Percentiles rank a stretch among this genome's conserved stretches.
Evolutionary conservation across 208 protist species (phyloP).

Genomic region (Sergeia podlipaevii): DNA sequence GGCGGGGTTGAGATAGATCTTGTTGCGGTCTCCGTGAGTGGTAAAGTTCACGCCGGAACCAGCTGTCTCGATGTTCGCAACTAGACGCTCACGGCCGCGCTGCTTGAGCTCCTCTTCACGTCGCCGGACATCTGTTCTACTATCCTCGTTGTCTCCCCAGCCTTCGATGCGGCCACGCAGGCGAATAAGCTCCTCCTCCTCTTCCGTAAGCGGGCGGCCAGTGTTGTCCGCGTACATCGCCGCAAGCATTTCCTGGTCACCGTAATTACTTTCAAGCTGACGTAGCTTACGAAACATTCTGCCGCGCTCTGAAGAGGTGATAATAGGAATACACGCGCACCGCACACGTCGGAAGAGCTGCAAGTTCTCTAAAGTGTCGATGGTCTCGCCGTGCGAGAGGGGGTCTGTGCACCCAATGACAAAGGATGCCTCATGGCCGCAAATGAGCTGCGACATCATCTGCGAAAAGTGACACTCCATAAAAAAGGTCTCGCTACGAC

Average conservation of each 20-base stretch:
- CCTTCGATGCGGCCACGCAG: slow-evolving; percentile 43
- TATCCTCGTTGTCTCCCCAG: slow-evolving; percentile 12
- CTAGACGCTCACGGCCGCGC: slow-evolving; percentile 22
- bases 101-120: slow-evolving; percentile 38
- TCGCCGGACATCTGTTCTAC: background rate
- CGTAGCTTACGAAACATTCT: slow-evolving; percentile 62
- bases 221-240: slow-evolving; percentile 43
- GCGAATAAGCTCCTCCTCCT: slow-evolving; percentile 69
- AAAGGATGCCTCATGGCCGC: slow-evolving; percentile 82
- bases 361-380: slow-evolving; percentile 83
- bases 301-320: slow-evolving; percentile 71
- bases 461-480: slow-evolving; percentile 90
- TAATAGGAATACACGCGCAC: slow-evolving; percentile 51
- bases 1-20: slow-evolving; percentile 80
- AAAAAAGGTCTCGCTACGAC: slow-evolving; percentile 86
- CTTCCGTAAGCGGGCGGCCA: slow-evolving; percentile 80
- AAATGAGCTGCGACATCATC: slow-evolving; percentile 85
- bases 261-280: slow-evolving; percentile 46
- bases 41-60: slow-evolving; percentile 21
- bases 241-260: slow-evolving; percentile 44
- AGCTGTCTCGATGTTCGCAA: background rate
- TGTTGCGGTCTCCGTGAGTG: slow-evolving; percentile 66
- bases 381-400: slow-evolving; percentile 68
- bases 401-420: slow-evolving; percentile 80
- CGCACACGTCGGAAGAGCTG: slow-evolving; percentile 74